Evolutionary conservation across 768 basidiomycete species (phyloP), one percentile per base, ranked within the genome.

Genomic region (Psilocybe sp.): DNA sequence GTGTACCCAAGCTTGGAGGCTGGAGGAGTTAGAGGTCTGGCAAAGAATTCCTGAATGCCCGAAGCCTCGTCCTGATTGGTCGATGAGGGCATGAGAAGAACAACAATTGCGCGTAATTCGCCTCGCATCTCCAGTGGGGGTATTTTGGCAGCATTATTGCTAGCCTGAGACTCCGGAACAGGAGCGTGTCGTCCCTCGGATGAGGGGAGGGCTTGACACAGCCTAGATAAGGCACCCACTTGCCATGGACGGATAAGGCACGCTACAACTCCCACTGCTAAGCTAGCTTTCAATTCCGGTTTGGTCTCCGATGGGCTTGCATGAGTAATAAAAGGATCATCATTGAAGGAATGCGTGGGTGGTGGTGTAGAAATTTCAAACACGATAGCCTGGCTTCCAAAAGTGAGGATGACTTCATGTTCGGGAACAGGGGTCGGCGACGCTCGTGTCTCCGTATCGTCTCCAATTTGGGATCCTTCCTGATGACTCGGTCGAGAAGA

Each of bases 381-480:
- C 3, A 77, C 62, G 43, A 92, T 72, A 15, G 89, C 81, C 28
- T 84, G 79, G 12, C 74, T 62, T 14, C 85, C 82, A 46, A 90
- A 75, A 5, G 84, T 85, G 12, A 89, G 48, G 8, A 92, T 54
- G 7, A 67, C 65, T 43, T 82, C 77, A 35, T 13, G 15, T 40
- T 40, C 32, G 1, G 20, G 11, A 3, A 32, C 23, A 35, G 40
- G 48, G 37, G 5, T 50, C 5, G 32, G 39, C 1, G 58, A 53
- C 46, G 32, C 43, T 46, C 23, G 23, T 7, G 23, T 28, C 23
- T 28, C 23, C 23, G 23, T 28, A 7, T 28, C 23, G 23, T 28
- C 23, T 28, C 7, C 23, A 28, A 28, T 28, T 28, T 28, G 23
- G 23, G 23, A 28, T 7, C 23, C 23, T 28, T 28, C 23, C 7